Evolutionary conservation across 306 rosid genomes (phyloP).

Genomic region (Albizia julibrissin): DNA sequence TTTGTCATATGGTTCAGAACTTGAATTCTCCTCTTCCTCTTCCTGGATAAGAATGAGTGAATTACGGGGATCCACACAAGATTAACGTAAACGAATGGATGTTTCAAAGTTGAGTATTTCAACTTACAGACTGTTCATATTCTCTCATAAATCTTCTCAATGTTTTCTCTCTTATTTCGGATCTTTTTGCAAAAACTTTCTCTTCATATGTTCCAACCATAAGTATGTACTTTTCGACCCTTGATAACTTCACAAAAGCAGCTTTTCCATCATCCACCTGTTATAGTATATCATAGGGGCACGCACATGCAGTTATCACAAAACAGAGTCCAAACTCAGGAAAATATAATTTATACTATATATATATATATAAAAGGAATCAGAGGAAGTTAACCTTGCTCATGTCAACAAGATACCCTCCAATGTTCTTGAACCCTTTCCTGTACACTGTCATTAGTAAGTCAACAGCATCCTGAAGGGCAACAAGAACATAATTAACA

Average conservation of each 20-base stretch:
- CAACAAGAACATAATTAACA: not conserved
- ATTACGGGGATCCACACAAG: not conserved
- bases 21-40: conserved; percentile 30
- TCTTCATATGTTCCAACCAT: conserved; percentile 53
- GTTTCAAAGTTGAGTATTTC: not conserved
- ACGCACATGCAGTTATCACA: not conserved
- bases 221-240: conserved; percentile 58
- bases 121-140: conserved; percentile 40
- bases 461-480: conserved; percentile 47
- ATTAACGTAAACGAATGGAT: not conserved
- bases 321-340: not conserved
- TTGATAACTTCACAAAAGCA: conserved; percentile 46
- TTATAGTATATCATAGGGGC: not conserved
- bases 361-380: not conserved
- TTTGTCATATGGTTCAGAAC: not conserved
- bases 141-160: conserved; percentile 30
- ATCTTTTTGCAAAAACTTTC: conserved; percentile 48
- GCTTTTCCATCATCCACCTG: conserved; percentile 39
- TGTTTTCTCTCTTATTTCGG: conserved; percentile 20
- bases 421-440: conserved; percentile 46
- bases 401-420: conserved; percentile 61
- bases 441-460: conserved; percentile 51
- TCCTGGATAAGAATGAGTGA: conserved; percentile 23
- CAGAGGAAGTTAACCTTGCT: conserved; percentile 37
- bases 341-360: no score